Evolutionary conservation across 2,329 filamentous ascomycete genomes (phyloP).

Genomic region (Venturia effusa): DNA sequence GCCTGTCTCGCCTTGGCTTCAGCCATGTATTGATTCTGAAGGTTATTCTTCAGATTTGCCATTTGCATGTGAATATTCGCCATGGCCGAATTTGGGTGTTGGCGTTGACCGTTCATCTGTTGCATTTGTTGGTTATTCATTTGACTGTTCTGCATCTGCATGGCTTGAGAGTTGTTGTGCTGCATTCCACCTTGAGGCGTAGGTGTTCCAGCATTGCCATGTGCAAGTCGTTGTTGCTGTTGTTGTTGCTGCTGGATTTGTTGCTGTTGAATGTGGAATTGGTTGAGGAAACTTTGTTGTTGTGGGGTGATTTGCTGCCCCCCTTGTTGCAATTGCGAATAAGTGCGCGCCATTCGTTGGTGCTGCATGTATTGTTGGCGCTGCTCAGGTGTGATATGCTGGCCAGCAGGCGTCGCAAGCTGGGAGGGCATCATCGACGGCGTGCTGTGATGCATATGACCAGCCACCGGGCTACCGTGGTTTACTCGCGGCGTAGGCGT

Average conservation of each 20-base stretch:
- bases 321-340: slow-evolving; percentile 15
- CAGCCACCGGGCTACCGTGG: slow-evolving; percentile 9
- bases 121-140: slow-evolving; percentile 12
- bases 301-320: neutral
- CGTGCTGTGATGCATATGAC: slow-evolving; percentile 10
- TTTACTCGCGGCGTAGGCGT: slow-evolving; percentile 23
- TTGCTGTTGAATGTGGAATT: slow-evolving; percentile 17
- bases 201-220: neutral
- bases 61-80: slow-evolving; percentile 15
- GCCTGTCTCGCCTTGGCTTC: slow-evolving; percentile 14
- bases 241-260: slow-evolving; percentile 14
- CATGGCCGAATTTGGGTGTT: slow-evolving; percentile 20
- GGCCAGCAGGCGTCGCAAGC: neutral
- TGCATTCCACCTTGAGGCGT: neutral
- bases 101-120: slow-evolving; percentile 21
- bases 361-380: slow-evolving; percentile 21
- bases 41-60: slow-evolving; percentile 24
- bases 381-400: slow-evolving; percentile 13
- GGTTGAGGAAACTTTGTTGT: slow-evolving; percentile 9
- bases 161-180: neutral
- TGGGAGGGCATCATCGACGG: slow-evolving; percentile 10
- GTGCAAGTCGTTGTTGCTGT: slow-evolving; percentile 6
- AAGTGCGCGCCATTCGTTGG: slow-evolving; percentile 18
- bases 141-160: slow-evolving; percentile 3
- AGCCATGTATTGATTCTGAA: slow-evolving; percentile 4